A percentile compares a stretch with the other conserved stretches of the same genome.
Conservation (phyloP, 495 filamentous ascomycete species). For the Annulohypoxylon nitens region DNA sequence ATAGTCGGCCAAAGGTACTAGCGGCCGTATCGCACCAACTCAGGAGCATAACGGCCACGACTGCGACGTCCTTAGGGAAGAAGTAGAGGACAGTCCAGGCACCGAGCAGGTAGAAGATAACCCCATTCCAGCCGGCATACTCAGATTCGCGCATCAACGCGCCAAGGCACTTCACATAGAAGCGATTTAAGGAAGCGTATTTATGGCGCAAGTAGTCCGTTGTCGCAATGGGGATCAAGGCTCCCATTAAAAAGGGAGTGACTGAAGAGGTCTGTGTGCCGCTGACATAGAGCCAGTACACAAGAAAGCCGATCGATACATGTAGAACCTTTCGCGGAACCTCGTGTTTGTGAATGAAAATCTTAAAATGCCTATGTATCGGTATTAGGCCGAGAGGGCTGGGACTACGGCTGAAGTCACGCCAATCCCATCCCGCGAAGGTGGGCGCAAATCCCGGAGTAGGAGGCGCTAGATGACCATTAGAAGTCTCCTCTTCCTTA, state of each 20-base stretch:
- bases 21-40: conserved; percentile 99
- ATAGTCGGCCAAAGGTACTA: conserved; percentile 89
- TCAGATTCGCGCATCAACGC: conserved; percentile 97
- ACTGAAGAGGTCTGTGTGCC: conserved; percentile 80
- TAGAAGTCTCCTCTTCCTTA: conserved; percentile 58
- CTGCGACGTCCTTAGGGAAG: conserved; percentile 94
- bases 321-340: conserved; percentile 82
- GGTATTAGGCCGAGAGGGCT: conserved; percentile 95
- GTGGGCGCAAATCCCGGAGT: conserved; percentile 53
- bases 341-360: conserved; percentile 81
- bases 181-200: conserved; percentile 80
- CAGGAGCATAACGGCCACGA: conserved; percentile 87
- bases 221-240: conserved; percentile 88
- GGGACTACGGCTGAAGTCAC: conserved; percentile 86
- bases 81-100: conserved; percentile 86
- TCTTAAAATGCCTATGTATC: conserved; percentile 82
- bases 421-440: conserved; percentile 72
- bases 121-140: conserved; percentile 91
- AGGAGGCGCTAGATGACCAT: conserved; percentile 80
- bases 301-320: conserved; percentile 95
- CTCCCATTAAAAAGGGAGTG: conserved; percentile 83
- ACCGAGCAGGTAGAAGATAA: conserved; percentile 95
- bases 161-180: conserved; percentile 87
- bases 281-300: conserved; percentile 81
- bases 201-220: conserved; percentile 86